Evolutionary conservation across 345 rosid genomes (phyloP).

Genomic region (Aquilaria sinensis): DNA sequence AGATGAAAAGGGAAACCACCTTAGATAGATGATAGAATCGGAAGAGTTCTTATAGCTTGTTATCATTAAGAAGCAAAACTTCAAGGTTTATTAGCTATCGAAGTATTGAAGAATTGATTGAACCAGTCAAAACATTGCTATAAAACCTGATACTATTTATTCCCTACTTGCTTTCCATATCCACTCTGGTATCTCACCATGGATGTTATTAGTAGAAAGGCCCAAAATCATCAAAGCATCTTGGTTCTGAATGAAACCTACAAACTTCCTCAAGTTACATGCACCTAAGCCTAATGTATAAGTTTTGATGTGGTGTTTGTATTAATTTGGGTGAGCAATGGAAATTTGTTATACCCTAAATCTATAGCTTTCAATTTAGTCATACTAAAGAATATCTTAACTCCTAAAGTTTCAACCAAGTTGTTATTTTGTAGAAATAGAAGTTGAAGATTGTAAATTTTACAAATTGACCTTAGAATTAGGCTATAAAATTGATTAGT

Average conservation of each 20-base stretch:
- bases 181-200: too few species aligned
- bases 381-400: conserved; percentile 7
- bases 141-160: conserved; percentile 4
- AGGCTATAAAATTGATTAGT: conserved; percentile 12
- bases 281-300: too few species aligned
- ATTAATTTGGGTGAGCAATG: not conserved
- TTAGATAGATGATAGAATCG: conserved; percentile 1
- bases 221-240: not conserved
- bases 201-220: conserved; percentile 9
- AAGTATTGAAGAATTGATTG: not conserved
- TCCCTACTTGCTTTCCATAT: not conserved
- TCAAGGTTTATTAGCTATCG: not conserved
- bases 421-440: conserved; percentile 1
- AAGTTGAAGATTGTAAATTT: too few species aligned
- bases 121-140: conserved; percentile 8
- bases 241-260: conserved; percentile 15
- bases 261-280: conserved; percentile 2
- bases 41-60: conserved; percentile 9
- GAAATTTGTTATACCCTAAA: conserved; percentile 13
- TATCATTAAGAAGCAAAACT: not conserved
- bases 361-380: not conserved
- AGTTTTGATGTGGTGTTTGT: too few species aligned
- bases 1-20: not conserved
- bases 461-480: conserved; percentile 14
- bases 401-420: conserved; percentile 13